Percentiles rank a stretch among this genome's conserved stretches.
Evolutionary conservation across 176 grass and related monocot species (phyloP).

Genomic region (Cenchrus americanus): DNA sequence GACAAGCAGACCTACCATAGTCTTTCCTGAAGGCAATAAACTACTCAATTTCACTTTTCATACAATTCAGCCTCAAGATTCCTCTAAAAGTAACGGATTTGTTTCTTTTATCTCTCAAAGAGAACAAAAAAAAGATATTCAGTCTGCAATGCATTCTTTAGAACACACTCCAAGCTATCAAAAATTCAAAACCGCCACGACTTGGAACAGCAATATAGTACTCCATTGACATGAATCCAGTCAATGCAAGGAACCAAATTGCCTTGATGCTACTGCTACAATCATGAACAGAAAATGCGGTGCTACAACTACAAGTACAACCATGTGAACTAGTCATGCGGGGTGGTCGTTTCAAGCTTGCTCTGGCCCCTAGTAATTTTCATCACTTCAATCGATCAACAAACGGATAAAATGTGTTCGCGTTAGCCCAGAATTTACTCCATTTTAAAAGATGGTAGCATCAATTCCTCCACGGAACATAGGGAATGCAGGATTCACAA

Average conservation of each 20-base stretch:
- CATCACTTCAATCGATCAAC: background rate
- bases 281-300: background rate
- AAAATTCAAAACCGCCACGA: background rate
- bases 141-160: background rate
- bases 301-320: background rate
- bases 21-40: background rate
- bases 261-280: background rate
- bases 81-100: background rate
- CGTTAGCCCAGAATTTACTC: background rate
- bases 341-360: background rate
- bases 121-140: background rate
- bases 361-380: background rate
- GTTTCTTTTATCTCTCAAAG: background rate
- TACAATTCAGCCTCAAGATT: background rate
- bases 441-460: background rate
- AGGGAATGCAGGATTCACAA: background rate
- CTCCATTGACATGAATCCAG: background rate
- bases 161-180: background rate
- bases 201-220: background rate
- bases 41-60: background rate
- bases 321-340: background rate
- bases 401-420: background rate
- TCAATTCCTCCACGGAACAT: slow-evolving; percentile 7
- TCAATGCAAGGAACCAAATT: slow-evolving; percentile 1
- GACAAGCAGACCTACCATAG: background rate